Base-by-base conservation (phyloP, 2,329 filamentous ascomycete genomes). In the Rugonectria rugulosa region DNA sequence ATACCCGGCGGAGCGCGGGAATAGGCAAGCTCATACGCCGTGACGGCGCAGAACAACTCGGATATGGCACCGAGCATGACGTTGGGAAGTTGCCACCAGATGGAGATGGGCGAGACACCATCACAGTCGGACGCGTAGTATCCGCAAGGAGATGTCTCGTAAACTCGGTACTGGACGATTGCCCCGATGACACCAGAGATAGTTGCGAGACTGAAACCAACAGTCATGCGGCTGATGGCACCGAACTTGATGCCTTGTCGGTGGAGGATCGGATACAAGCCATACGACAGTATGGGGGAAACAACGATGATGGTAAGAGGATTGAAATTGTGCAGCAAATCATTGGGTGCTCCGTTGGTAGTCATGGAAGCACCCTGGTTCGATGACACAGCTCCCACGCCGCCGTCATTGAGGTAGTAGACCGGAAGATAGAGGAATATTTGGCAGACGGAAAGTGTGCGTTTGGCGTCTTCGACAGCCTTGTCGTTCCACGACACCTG, bases 401-500 rank as follows among this genome's bases (percentile, higher is more conserved):
- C 75, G 12, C 74, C 74, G 46, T 77, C 72, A 59, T 76, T 77
- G 57, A 76, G 61, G 53, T 65, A 67, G 62, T 73, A 76, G 5
- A 78, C 66, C 5, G 76, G 75, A 26, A 77, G 71, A 59, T 76
- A 77, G 21, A 75, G 66, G 64, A 76, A 74, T 68, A 79, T 72
- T 53, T 73, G 68, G n/a, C 72, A 73, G 6, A 76, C 77, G 21
- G 72, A 63, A 66, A 73, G 73, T 0, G 75, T 78, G 68, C 87
- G 84, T 50, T 78, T 77, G 12, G 88, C 81, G 63, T 90, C 86
- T 64, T 85, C 84, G 45, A 91, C 87, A 77, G 86, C 88, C 29
- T 81, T 81, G 62, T 89, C 86, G 37, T 85, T 84, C 61, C 87
- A 89, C 14, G 45, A 57, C 45, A 3, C 77, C 78, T 77, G 88